phyloP scores from a whole-genome alignment of 345 rosid species.

The Theobroma cacao region DNA sequence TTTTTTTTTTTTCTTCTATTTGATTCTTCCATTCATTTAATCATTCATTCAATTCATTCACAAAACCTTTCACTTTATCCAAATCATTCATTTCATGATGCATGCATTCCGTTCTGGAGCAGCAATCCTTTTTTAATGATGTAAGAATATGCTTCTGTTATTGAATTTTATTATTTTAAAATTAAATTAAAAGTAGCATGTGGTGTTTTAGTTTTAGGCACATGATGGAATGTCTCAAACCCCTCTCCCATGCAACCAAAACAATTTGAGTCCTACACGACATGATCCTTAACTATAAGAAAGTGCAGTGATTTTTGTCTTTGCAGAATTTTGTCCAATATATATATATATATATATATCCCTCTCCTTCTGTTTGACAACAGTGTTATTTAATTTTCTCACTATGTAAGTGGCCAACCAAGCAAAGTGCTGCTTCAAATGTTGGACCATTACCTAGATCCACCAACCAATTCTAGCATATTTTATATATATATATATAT shows the following conservation, averaged over 20 bases:
- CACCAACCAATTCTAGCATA: neutral
- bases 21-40: neutral
- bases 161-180: neutral
- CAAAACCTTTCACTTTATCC: neutral
- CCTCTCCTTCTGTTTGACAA: neutral
- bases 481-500: neutral
- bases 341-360: neutral
- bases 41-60: neutral
- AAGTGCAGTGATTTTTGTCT: neutral
- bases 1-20: neutral
- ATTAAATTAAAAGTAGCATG: conserved; percentile 3
- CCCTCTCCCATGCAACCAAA: neutral
- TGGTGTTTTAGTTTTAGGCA: conserved; percentile 24
- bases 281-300: conserved; percentile 13
- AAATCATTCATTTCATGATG: conserved; percentile 12
- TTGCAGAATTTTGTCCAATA: neutral
- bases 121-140: conserved; percentile 1
- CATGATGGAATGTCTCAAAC: conserved; percentile 13
- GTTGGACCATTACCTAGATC: neutral
- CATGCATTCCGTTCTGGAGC: conserved; percentile 12
- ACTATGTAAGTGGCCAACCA: neutral
- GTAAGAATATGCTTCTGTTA: neutral
- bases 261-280: conserved; percentile 37
- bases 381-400: neutral
- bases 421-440: neutral